phyloP scores from a whole-genome alignment of 2,329 filamentous ascomycete genomes.

The Trichoderma semiorbis region DNA sequence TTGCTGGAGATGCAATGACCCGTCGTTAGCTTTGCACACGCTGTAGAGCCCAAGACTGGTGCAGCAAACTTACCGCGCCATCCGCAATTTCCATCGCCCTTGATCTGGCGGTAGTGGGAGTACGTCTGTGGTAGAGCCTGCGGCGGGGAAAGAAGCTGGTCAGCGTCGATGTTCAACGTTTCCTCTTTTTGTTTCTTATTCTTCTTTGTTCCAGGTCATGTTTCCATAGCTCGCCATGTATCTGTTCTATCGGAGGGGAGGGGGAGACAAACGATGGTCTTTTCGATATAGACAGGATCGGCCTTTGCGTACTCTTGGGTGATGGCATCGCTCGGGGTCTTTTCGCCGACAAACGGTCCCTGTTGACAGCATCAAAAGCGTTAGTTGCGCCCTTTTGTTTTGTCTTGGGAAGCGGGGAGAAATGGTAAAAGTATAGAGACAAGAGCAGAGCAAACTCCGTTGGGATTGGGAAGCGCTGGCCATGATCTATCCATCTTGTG shows the following conservation, averaged over 20 bases:
- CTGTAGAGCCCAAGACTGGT: background rate
- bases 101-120: slow-evolving; percentile 80
- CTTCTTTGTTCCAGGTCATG: background rate
- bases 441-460: background rate
- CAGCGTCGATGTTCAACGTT: slow-evolving; percentile 7
- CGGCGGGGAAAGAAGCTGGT: slow-evolving; percentile 15
- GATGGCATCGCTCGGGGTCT: slow-evolving; percentile 72
- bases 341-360: slow-evolving; percentile 80
- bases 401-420: background rate
- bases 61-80: slow-evolving; percentile 80
- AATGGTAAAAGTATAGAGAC: background rate
- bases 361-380: slow-evolving; percentile 36
- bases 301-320: slow-evolving; percentile 84
- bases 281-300: slow-evolving; percentile 78
- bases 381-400: background rate
- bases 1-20: slow-evolving; percentile 53
- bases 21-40: background rate
- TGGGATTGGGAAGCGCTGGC: background rate
- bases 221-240: background rate
- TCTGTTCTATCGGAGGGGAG: background rate
- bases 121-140: slow-evolving; percentile 80
- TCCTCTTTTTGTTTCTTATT: background rate
- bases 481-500: background rate
- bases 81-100: slow-evolving; percentile 93
- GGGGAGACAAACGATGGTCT: slow-evolving; percentile 68